Evolutionary conservation across 2,329 filamentous ascomycete species (phyloP).

Genomic region (Aspergillus bombycis): DNA sequence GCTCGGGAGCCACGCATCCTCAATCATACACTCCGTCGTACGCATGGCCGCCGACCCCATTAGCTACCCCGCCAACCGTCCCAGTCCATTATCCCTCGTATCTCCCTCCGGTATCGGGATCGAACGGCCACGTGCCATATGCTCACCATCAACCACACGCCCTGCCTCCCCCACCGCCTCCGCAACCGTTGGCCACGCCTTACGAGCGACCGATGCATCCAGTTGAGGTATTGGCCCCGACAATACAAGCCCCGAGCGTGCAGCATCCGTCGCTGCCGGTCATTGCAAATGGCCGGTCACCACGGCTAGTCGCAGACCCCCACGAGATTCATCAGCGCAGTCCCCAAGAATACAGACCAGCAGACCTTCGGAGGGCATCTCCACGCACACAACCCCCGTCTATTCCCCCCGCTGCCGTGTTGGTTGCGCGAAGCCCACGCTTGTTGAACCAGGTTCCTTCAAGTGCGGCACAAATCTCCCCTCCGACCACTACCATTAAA

Average conservation of each 20-base stretch:
- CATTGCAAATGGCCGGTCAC: constrained; percentile 31
- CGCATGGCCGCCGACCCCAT: constrained; percentile 49
- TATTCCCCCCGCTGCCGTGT: constrained; percentile 26
- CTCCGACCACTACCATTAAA: constrained; percentile 21
- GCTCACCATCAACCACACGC: constrained; percentile 28
- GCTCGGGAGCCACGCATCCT: constrained; percentile 42
- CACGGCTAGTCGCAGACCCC: constrained; percentile 28
- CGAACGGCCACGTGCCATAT: constrained; percentile 37
- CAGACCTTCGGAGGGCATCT: constrained; percentile 41
- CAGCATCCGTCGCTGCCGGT: constrained; percentile 22
- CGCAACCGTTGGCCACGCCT: constrained; percentile 31
- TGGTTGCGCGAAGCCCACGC: constrained; percentile 30
- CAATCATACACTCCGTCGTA: constrained; percentile 46
- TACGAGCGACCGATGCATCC: constrained; percentile 41
- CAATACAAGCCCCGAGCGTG: constrained; percentile 25
- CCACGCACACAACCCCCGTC: constrained; percentile 33
- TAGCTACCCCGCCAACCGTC: constrained; percentile 47
- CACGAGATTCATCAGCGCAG: constrained; percentile 33
- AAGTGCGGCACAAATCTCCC: constrained; percentile 23
- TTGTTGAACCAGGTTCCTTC: constrained; percentile 30
- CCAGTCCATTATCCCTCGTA: constrained; percentile 42
- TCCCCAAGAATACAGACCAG: constrained; percentile 33
- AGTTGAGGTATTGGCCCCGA: constrained; percentile 32
- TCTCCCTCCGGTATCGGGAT: constrained; percentile 37
- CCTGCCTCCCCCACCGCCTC: constrained; percentile 26